Conservation (phyloP, 2,329 filamentous ascomycete species). For the Diaporthe longicolla region DNA sequence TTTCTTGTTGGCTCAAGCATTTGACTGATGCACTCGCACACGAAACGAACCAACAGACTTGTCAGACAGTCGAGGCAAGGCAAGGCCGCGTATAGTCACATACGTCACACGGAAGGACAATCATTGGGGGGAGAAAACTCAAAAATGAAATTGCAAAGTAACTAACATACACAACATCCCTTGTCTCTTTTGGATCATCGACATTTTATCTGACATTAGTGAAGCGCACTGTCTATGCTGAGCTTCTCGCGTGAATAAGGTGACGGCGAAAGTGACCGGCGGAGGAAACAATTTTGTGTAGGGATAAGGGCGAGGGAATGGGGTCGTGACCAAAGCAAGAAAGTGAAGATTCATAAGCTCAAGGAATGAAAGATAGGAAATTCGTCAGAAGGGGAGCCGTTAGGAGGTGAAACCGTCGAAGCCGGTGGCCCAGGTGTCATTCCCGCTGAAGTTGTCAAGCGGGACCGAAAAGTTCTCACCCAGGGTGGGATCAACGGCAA, state of each 20-base stretch:
- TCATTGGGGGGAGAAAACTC: background rate
- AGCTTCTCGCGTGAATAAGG: background rate
- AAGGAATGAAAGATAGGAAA: too few species aligned
- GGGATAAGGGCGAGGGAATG: too few species aligned
- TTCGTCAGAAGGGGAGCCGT: background rate
- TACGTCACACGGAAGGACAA: background rate
- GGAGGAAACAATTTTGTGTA: background rate
- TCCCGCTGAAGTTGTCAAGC: background rate
- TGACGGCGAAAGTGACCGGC: background rate
- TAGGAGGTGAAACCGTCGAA: background rate
- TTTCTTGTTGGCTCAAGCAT: background rate
- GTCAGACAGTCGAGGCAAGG: background rate
- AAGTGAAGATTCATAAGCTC: background rate
- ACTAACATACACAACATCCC: background rate
- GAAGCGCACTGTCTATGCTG: background rate
- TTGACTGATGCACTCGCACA: too few species aligned
- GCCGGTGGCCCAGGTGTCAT: background rate
- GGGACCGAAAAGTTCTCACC: background rate
- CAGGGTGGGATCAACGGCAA: too few species aligned
- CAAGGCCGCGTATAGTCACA: too few species aligned
- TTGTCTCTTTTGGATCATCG: background rate
- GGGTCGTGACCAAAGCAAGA: background rate
- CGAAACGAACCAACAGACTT: too few species aligned
- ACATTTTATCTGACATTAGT: too few species aligned
- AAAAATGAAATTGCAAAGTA: background rate